These are phyloP conservation scores for Cyclotella sp. DNA, from an alignment of 108 stramenopile species.

Conservation along the genomic window DNA sequence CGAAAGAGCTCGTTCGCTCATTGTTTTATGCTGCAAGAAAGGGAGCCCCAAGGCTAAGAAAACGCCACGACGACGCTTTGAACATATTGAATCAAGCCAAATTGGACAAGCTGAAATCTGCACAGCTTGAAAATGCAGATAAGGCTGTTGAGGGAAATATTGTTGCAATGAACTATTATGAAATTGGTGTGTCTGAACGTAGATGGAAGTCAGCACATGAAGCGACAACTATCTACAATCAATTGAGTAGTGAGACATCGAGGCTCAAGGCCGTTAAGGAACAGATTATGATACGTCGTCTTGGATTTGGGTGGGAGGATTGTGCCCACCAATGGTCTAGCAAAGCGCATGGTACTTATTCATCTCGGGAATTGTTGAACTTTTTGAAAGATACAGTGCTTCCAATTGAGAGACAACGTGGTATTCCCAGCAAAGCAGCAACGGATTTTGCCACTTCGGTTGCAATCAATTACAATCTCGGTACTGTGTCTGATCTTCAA, in stretches of 20 bases:
- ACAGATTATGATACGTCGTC: not conserved
- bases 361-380: not conserved
- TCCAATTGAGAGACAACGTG: not conserved
- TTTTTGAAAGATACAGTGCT: not conserved
- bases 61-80: not conserved
- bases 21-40: not conserved
- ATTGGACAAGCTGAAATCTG: not conserved
- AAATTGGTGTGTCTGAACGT: not conserved
- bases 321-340: constrained; percentile 1
- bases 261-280: not conserved
- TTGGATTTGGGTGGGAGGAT: not conserved
- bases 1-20: not conserved
- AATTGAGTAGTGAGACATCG: not conserved
- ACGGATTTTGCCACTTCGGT: not conserved
- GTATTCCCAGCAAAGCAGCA: not conserved
- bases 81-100: not conserved
- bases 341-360: not conserved
- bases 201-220: not conserved
- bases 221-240: not conserved
- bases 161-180: not conserved
- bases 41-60: not conserved
- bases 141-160: not conserved
- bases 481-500: not conserved
- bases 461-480: not conserved
- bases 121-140: not conserved